Base-by-base conservation (phyloP, 257 asterid genomes). In the Coffea eugenioides region DNA sequence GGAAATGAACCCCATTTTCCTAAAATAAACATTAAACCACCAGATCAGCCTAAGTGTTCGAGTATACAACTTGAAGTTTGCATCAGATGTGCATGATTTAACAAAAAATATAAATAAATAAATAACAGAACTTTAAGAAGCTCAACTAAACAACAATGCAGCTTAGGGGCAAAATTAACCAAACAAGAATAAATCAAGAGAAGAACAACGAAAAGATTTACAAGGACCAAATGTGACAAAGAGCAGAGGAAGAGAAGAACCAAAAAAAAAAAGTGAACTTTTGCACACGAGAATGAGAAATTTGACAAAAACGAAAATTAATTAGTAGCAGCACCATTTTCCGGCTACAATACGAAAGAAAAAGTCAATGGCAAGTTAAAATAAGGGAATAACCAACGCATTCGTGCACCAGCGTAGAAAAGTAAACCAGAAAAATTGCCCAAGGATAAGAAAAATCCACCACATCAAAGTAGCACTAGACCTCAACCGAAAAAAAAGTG, bases 1-100 rank as follows among this genome's bases (percentile, higher is more conserved):
- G 75, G 98, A 96, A 88, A 96, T 91, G 12, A 90, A 87, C 66
- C 99, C 99, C 99, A 96, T 85, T 83, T 84, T 76, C 88, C 97
- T 87, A 43, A 43, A 79, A 31, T 45, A 6, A 64, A 45, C 48
- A 74, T 52, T 71, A 76, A 75, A 64, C 71, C 62, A 43, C 48
- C 34, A 27, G 39, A 62, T 27, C 78, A 64, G 31, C 21, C 61
- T 69, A 45, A 52, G 4, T n/a, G 59, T 76, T 67, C 66, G 69
- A 46, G 46, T 8, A 71, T 34, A 72, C 57, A 83, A 70, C 80
- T 64, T 75, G 75, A 72, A 70, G 54, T 79, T 15, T 70, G 81
- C 76, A 39, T 49, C 51, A 69, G 31, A 45, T 43, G 34, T 9
- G 46, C 65, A 68, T 5, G 2, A 27, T 5, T 43, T 36, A 45